Conservation (phyloP, 495 filamentous ascomycete genomes). For the Extremus antarcticus region DNA sequence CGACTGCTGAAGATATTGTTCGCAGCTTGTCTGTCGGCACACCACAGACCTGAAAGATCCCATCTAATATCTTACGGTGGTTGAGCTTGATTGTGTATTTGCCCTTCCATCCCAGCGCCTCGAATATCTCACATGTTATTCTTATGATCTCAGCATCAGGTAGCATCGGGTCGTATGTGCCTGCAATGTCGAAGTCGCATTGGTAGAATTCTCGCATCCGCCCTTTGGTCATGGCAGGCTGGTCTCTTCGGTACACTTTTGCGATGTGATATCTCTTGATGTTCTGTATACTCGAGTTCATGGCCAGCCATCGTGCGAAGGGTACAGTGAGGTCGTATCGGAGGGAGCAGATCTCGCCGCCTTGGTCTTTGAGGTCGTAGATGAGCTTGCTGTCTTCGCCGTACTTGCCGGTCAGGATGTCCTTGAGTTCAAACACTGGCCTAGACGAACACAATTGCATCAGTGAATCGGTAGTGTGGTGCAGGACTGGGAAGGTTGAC, state of each 20-base stretch:
- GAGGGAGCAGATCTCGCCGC: slow-evolving; percentile 72
- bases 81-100: slow-evolving; percentile 85
- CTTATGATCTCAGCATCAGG: slow-evolving; percentile 88
- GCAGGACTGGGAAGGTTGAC: slow-evolving; percentile 10
- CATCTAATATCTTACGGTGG: slow-evolving; percentile 88
- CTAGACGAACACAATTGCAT: background rate
- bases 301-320: slow-evolving; percentile 76
- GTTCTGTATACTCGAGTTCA: slow-evolving; percentile 60
- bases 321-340: slow-evolving; percentile 91
- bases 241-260: slow-evolving; percentile 76
- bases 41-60: slow-evolving; percentile 81
- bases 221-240: slow-evolving; percentile 76
- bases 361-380: slow-evolving; percentile 78
- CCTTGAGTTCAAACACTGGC: slow-evolving; percentile 58
- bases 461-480: background rate
- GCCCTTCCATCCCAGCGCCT: slow-evolving; percentile 62
- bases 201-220: slow-evolving; percentile 96
- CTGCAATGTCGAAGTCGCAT: slow-evolving; percentile 95
- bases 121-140: slow-evolving; percentile 78
- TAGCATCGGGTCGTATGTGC: slow-evolving; percentile 82
- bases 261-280: slow-evolving; percentile 87
- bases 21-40: slow-evolving; percentile 79
- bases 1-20: slow-evolving; percentile 79
- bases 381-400: slow-evolving; percentile 87
- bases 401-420: slow-evolving; percentile 79